These are phyloP conservation scores for Dentipellis fragilis DNA, from an alignment of 768 basidiomycete species.

Conservation along the genomic window DNA sequence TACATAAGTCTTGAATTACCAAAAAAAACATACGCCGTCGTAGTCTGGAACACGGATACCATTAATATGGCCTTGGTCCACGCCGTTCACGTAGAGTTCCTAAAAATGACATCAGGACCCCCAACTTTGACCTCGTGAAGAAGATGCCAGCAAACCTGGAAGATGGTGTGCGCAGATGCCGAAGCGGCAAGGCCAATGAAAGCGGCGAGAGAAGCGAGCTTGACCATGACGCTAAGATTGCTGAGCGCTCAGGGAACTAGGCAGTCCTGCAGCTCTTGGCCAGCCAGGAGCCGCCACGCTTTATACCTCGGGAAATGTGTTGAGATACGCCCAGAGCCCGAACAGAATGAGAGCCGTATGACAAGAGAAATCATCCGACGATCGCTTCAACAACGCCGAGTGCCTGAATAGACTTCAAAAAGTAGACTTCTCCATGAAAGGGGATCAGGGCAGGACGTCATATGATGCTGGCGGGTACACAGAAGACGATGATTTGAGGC, in stretches of 20 bases:
- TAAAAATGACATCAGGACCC: constrained; percentile 8
- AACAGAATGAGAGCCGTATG: background rate
- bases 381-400: background rate
- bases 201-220: background rate
- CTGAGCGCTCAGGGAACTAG: background rate
- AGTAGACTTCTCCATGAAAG: background rate
- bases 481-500: background rate
- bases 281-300: background rate
- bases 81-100: constrained; percentile 45
- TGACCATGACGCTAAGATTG: background rate
- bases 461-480: background rate
- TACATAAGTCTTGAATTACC: background rate
- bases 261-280: background rate
- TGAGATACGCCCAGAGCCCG: too few species aligned
- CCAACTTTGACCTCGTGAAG: background rate
- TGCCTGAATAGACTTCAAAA: background rate
- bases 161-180: background rate
- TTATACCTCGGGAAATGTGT: background rate
- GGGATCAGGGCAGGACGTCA: background rate
- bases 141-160: background rate
- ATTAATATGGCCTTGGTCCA: constrained; percentile 32
- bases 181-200: background rate
- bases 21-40: constrained; percentile 27
- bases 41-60: constrained; percentile 40
- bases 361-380: background rate